These are phyloP conservation scores for Mycena venus DNA, from an alignment of 768 basidiomycete genomes.

Conservation along the genomic window DNA sequence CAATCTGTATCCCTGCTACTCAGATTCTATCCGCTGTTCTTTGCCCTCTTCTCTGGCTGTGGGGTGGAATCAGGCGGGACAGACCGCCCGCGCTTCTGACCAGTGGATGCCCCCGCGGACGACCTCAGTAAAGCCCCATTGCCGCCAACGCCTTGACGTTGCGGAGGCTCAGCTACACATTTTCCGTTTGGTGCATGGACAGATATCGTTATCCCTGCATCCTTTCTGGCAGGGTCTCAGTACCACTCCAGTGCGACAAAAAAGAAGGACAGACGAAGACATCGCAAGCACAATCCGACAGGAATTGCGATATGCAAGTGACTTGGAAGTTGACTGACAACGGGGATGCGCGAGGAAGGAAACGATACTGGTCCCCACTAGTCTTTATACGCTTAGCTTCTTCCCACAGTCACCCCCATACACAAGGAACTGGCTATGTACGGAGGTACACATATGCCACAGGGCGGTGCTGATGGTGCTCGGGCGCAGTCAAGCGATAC, in stretches of 20 bases:
- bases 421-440: not conserved
- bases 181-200: constrained; percentile 6
- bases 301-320: not conserved
- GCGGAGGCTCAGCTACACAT: not conserved
- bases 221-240: not conserved
- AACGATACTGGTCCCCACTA: not conserved
- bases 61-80: not conserved
- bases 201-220: not conserved
- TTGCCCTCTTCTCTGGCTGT: not conserved
- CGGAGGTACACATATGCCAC: not conserved
- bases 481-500: not conserved
- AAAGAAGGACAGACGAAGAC: constrained; percentile 3
- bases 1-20: no score
- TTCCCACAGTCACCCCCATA: not conserved
- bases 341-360: not conserved
- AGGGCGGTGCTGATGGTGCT: not conserved
- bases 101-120: not conserved
- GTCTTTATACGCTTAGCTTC: not conserved
- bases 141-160: not conserved
- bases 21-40: not conserved
- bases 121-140: not conserved
- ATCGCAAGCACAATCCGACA: not conserved
- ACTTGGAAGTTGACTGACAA: not conserved
- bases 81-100: constrained; percentile 2
- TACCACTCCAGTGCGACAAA: not conserved